These are phyloP conservation scores for Ganoderma meredithae DNA, from an alignment of 1,284 basidiomycete genomes.

Conservation along the genomic window DNA sequence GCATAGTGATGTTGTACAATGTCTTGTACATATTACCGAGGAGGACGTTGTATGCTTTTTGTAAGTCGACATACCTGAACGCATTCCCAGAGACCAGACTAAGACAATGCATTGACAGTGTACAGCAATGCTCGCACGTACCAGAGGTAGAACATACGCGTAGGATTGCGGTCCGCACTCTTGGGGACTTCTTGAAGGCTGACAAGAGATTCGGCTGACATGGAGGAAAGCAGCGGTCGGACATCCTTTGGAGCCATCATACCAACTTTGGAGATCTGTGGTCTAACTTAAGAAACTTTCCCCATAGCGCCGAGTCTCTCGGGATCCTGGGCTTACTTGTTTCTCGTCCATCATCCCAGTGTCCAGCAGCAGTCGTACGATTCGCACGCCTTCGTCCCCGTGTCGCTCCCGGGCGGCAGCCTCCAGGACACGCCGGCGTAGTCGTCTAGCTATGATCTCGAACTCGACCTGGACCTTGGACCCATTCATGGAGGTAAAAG, in stretches of 20 bases:
- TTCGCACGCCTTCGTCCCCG: conserved; percentile 86
- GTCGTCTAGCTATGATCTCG: conserved; percentile 73
- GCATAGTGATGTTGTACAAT: conserved; percentile 80
- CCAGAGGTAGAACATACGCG: conserved; percentile 91
- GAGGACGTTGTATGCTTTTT: conserved; percentile 81
- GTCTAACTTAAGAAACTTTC: background rate
- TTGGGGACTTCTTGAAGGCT: conserved; percentile 92
- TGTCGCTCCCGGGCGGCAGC: conserved; percentile 85
- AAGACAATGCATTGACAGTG: background rate
- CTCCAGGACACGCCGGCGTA: conserved; percentile 81
- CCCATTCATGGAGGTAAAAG: conserved; percentile 74
- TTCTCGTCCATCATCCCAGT: conserved; percentile 98
- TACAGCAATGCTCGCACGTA: conserved; percentile 43
- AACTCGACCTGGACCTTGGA: conserved; percentile 86
- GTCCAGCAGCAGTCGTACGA: conserved; percentile 83
- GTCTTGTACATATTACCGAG: conserved; percentile 87
- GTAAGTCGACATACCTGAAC: conserved; percentile 81
- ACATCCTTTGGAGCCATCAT: conserved; percentile 93
- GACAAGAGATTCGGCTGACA: conserved; percentile 83
- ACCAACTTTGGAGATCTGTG: conserved; percentile 90
- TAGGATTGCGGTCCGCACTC: conserved; percentile 86
- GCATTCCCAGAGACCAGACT: background rate
- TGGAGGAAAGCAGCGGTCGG: conserved; percentile 79
- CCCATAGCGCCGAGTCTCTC: background rate
- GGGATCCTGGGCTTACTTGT: conserved; percentile 62